phyloP scores from a whole-genome alignment of 225 moss, liverwort and hornwort genomes.

The Pseudisothecium myosuroides region DNA sequence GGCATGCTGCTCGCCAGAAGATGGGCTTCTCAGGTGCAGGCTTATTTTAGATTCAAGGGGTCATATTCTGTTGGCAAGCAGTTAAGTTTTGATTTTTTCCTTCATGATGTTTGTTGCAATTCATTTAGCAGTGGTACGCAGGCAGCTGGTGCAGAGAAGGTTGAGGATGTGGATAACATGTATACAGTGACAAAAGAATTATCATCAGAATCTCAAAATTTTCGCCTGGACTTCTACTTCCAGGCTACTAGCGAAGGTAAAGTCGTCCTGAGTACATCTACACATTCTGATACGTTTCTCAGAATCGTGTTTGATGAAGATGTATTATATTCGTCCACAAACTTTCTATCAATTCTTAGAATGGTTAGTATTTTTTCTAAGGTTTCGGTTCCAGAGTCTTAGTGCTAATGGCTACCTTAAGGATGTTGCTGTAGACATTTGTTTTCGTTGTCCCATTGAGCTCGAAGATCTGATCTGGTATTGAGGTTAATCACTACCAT shows the following conservation, averaged over 20 bases:
- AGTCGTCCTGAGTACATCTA: not conserved
- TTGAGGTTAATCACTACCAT: not conserved
- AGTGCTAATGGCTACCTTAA: not conserved
- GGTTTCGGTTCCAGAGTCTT: not conserved
- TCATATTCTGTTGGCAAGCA: not conserved
- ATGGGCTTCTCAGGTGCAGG: not conserved
- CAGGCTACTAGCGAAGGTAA: slow-evolving; percentile 55
- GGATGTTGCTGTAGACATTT: not conserved
- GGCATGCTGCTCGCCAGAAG: not conserved
- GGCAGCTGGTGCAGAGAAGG: slow-evolving; percentile 75
- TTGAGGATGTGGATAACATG: slow-evolving; percentile 54
- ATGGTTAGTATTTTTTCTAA: not conserved
- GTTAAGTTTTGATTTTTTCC: not conserved
- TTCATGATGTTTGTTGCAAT: not conserved
- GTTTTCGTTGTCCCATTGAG: not conserved
- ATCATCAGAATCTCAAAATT: slow-evolving; percentile 54
- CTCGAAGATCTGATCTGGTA: not conserved
- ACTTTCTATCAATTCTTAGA: not conserved
- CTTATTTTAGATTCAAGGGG: not conserved
- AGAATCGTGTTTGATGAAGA: not conserved
- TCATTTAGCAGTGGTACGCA: slow-evolving; percentile 26
- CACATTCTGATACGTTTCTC: not conserved
- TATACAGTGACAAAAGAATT: slow-evolving; percentile 62
- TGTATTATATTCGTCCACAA: not conserved
- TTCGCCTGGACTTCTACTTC: slow-evolving; percentile 64